Conservation (phyloP, 1,284 basidiomycete genomes). For the Boletellus sp. region DNA sequence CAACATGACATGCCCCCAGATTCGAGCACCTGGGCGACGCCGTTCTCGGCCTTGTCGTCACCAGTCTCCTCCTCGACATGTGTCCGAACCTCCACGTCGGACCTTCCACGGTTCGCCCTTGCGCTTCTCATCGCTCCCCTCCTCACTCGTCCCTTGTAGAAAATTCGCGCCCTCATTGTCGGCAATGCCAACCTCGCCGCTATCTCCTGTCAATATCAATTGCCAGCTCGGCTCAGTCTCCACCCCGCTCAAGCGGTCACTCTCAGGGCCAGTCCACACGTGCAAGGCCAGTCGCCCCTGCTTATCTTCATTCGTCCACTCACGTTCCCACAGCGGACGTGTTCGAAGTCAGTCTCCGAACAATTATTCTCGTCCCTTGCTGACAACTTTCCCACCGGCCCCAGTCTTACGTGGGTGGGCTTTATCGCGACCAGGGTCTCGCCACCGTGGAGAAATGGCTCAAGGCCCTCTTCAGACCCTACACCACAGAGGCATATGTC, state of each 20-base stretch:
- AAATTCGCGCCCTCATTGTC: conserved; percentile 68
- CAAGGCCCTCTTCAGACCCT: conserved; percentile 56
- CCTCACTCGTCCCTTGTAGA: conserved; percentile 39
- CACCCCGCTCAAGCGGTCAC: conserved; percentile 69
- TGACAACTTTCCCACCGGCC: not conserved
- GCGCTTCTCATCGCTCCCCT: not conserved
- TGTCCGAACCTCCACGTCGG: conserved; percentile 71
- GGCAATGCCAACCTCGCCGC: conserved; percentile 68
- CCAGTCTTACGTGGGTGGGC: conserved; percentile 73
- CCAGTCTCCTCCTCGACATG: conserved; percentile 54
- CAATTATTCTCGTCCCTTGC: conserved; percentile 1
- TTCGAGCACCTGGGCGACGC: conserved; percentile 71
- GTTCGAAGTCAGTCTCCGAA: conserved; percentile 53
- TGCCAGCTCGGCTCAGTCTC: conserved; percentile 55
- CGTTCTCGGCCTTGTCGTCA: conserved; percentile 64
- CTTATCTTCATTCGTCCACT: not conserved
- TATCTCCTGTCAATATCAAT: conserved; percentile 59
- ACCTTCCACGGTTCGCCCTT: conserved; percentile 58
- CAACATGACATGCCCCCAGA: conserved; percentile 34
- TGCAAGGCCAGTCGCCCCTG: conserved; percentile 55
- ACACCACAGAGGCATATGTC: conserved; percentile 55
- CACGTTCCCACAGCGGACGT: conserved; percentile 53
- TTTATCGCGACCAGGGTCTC: conserved; percentile 66
- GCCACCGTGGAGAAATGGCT: conserved; percentile 55
- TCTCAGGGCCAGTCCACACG: conserved; percentile 56